These are phyloP conservation scores for Fusarium tricinctum DNA, from an alignment of 2,329 filamentous ascomycete genomes.

Conservation along the genomic window DNA sequence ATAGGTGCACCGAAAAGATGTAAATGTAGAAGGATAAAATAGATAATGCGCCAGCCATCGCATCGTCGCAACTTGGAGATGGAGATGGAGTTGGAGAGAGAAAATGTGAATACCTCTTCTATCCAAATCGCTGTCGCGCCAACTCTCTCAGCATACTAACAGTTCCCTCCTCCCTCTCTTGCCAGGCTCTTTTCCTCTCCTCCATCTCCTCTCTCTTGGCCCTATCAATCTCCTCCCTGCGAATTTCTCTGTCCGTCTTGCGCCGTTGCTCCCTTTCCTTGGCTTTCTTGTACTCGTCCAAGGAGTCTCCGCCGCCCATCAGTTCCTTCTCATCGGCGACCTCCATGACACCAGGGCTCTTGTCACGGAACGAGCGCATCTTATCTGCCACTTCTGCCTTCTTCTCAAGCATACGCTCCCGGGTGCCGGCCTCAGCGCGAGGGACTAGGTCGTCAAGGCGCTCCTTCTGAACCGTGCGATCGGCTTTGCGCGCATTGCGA, in stretches of 20 bases:
- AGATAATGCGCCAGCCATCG: not conserved
- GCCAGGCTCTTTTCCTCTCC: slow-evolving; percentile 77
- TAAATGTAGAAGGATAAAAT: slow-evolving; percentile 3
- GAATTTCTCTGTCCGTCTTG: slow-evolving; percentile 86
- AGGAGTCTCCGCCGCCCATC: slow-evolving; percentile 77
- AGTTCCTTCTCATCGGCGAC: slow-evolving; percentile 77
- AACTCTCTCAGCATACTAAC: slow-evolving; percentile 85
- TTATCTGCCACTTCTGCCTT: slow-evolving; percentile 78
- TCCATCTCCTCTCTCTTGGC: slow-evolving; percentile 85
- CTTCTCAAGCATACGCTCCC: slow-evolving; percentile 90
- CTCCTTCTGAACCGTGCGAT: slow-evolving; percentile 77
- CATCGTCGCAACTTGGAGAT: not conserved
- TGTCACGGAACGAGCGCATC: slow-evolving; percentile 80
- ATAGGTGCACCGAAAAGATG: slow-evolving; percentile 1
- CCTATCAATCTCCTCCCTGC: slow-evolving; percentile 83
- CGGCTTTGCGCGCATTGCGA: slow-evolving; percentile 71
- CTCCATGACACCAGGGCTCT: slow-evolving; percentile 68
- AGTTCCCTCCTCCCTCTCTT: slow-evolving; percentile 84
- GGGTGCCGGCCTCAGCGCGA: slow-evolving; percentile 84
- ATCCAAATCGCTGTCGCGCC: slow-evolving; percentile 84
- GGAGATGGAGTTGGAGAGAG: too few relatives aligned
- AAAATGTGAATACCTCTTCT: slow-evolving; percentile 14
- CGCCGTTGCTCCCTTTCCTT: slow-evolving; percentile 76
- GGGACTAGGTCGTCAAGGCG: slow-evolving; percentile 85
- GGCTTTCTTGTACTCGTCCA: slow-evolving; percentile 77